A percentile compares a stretch with the other conserved stretches of the same genome.
These are phyloP conservation scores for Cercophora newfieldiana DNA, from an alignment of 495 filamentous ascomycete genomes.

Conservation along the genomic window DNA sequence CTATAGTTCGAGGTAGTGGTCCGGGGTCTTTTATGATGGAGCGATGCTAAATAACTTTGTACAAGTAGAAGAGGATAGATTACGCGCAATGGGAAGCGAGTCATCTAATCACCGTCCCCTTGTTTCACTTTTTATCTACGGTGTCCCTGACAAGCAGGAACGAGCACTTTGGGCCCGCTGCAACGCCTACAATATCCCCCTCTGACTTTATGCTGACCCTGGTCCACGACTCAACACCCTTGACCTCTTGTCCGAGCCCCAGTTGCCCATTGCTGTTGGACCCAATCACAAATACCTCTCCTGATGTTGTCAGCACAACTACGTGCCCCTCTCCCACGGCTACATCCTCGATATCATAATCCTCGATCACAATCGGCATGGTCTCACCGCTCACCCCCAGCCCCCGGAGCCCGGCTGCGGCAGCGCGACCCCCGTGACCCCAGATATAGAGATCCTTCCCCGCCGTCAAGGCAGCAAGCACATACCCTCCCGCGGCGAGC, in stretches of 20 bases:
- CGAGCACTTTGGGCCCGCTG: conserved; percentile 47
- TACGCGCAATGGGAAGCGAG: conserved; percentile 21
- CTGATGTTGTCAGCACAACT: conserved; percentile 51
- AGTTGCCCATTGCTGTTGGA: conserved; percentile 60
- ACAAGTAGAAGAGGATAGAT: conserved; percentile 46
- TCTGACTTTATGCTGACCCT: conserved; percentile 33
- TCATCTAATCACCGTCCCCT: conserved; percentile 4
- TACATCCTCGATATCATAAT: conserved; percentile 53
- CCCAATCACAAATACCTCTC: conserved; percentile 57
- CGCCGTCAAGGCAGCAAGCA: conserved; percentile 56
- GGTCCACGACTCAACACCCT: conserved; percentile 31
- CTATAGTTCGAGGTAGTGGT: conserved; percentile 55
- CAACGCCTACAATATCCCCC: conserved; percentile 38
- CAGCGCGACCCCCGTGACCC: conserved; percentile 43
- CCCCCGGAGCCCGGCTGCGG: conserved; percentile 12
- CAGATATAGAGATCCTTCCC: conserved; percentile 65
- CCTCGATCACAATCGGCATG: conserved; percentile 39
- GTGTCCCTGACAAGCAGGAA: conserved; percentile 40
- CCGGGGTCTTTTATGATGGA: conserved; percentile 9
- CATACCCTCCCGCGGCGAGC: conserved; percentile 56
- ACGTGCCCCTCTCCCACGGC: conserved; percentile 60
- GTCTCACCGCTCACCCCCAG: conserved; percentile 30
- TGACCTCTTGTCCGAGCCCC: conserved; percentile 39
- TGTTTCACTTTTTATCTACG: background rate
- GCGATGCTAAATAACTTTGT: conserved; percentile 24